Conservation (phyloP, 2,329 filamentous ascomycete species). For the Colletotrichum tamarilloi region DNA sequence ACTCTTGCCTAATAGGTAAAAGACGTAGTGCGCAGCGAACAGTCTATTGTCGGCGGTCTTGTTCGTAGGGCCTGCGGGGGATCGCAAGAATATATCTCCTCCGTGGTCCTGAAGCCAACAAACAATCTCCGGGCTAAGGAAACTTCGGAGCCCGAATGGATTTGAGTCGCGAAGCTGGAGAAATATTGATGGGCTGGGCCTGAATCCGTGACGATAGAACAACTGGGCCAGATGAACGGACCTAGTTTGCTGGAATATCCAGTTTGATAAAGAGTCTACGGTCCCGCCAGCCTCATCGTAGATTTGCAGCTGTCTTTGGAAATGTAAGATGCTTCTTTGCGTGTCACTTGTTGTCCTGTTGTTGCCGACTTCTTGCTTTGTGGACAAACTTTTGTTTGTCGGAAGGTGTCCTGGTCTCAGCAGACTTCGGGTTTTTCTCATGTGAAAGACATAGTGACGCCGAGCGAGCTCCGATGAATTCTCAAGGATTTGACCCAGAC, state of each 20-base stretch:
- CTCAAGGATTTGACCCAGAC: neutral
- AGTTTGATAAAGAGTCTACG: fast-evolving
- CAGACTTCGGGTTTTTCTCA: neutral
- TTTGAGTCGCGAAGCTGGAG: too few relatives aligned
- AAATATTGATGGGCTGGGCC: neutral
- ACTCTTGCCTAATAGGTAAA: neutral
- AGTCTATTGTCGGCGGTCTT: neutral
- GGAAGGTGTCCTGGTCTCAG: fast-evolving
- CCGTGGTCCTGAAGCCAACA: neutral
- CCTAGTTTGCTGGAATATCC: neutral
- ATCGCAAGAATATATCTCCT: neutral
- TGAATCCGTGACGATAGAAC: neutral
- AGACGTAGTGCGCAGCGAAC: neutral
- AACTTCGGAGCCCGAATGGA: too few relatives aligned
- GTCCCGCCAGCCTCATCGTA: too few relatives aligned
- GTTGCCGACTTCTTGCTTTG: neutral
- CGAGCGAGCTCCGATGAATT: neutral
- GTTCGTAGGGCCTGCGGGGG: neutral
- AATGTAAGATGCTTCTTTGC: fast-evolving
- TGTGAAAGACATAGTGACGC: neutral
- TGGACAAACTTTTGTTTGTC: fast-evolving
- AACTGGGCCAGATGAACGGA: neutral
- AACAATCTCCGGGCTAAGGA: neutral
- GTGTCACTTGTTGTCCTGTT: fast-evolving
- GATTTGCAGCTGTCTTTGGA: fast-evolving